Evolutionary conservation across 2,329 filamentous ascomycete genomes (phyloP).

Genomic region (Xylariaceae sp.): DNA sequence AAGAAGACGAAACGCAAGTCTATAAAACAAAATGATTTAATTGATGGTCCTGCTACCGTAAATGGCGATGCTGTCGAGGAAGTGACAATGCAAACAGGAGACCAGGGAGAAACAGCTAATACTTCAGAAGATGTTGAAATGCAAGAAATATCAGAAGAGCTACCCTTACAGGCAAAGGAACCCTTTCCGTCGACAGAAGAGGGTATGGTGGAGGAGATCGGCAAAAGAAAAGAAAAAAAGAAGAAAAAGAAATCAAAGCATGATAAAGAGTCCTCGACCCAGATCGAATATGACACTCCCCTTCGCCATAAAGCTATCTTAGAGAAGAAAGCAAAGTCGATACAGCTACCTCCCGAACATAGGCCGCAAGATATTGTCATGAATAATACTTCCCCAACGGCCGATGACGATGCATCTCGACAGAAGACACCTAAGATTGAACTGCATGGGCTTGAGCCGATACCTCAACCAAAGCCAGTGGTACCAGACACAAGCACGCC

Average conservation of each 20-base stretch:
- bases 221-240: conserved; percentile 38
- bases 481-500: conserved; percentile 64
- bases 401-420: background rate
- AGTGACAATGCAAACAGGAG: background rate
- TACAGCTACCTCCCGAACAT: conserved; percentile 55
- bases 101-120: background rate
- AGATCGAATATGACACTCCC: conserved; percentile 32
- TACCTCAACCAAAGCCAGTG: conserved; percentile 77
- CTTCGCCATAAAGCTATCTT: conserved; percentile 58
- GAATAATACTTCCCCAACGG: conserved; percentile 35
- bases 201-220: conserved; percentile 16
- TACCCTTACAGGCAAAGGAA: conserved; percentile 1
- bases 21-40: conserved; percentile 35
- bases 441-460: conserved; percentile 76
- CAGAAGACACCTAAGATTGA: conserved; percentile 45
- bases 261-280: conserved; percentile 14
- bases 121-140: conserved; percentile 32
- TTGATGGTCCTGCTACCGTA: background rate
- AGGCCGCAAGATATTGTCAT: conserved; percentile 44
- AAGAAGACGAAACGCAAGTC: conserved; percentile 49
- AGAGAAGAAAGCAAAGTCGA: conserved; percentile 62
- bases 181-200: conserved; percentile 12
- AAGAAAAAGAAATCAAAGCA: conserved; percentile 36
- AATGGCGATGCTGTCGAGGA: conserved; percentile 31
- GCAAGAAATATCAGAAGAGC: conserved; percentile 5